phyloP scores from a whole-genome alignment of 2,329 filamentous ascomycete genomes.

The Aspergillus ustus region DNA sequence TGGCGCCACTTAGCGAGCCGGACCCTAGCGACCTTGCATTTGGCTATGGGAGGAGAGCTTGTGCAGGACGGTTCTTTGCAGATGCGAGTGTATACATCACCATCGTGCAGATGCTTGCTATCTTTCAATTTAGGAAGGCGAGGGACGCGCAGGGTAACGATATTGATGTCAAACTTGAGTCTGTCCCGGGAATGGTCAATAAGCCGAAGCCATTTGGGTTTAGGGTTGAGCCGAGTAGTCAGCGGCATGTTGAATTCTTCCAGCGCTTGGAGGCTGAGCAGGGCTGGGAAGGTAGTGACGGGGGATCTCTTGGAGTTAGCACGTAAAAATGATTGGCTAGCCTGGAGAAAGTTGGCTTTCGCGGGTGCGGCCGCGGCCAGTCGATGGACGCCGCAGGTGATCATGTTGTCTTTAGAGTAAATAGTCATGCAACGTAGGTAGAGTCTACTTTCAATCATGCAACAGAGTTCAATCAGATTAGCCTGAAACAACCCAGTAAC shows the following conservation, averaged over 20 bases:
- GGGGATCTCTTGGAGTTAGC: neutral
- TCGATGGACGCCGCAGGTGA: neutral
- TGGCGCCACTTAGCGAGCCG: conserved; percentile 40
- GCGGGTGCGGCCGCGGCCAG: neutral
- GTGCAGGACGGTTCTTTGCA: conserved; percentile 48
- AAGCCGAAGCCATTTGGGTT: conserved; percentile 44
- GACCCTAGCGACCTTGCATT: conserved; percentile 39
- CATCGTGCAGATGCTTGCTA: conserved; percentile 52
- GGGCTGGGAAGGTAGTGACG: neutral
- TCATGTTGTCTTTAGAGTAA: neutral
- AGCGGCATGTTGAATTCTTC: conserved; percentile 39
- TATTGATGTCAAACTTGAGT: conserved; percentile 41
- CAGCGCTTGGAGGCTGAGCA: conserved; percentile 43
- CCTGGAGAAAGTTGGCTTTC: neutral
- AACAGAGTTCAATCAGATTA: neutral
- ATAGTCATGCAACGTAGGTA: neutral
- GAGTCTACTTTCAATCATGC: neutral
- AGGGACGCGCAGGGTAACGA: conserved; percentile 37
- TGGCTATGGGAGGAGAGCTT: conserved; percentile 50
- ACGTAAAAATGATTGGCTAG: neutral
- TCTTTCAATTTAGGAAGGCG: conserved; percentile 50
- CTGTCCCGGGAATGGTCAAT: conserved; percentile 40
- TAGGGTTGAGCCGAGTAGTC: conserved; percentile 40
- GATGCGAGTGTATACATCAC: conserved; percentile 48
- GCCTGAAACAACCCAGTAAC: neutral